Evolutionary conservation across 2,329 filamentous ascomycete species (phyloP).

Genomic region (Fusarium concolor): DNA sequence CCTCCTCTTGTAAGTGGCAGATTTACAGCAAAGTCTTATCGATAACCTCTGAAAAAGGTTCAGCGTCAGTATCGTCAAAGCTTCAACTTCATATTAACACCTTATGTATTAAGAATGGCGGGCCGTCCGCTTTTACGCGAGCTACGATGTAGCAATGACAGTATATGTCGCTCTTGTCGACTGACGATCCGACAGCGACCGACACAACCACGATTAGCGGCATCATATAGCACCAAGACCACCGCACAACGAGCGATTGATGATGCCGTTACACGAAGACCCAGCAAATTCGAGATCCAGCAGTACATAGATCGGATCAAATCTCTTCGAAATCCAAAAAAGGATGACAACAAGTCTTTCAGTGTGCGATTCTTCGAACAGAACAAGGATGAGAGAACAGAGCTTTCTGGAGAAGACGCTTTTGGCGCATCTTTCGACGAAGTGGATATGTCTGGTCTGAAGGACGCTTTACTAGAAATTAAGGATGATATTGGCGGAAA

Average conservation of each 20-base stretch:
- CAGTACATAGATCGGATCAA: constrained; percentile 47
- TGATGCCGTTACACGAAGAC: constrained; percentile 40
- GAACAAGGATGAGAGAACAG: constrained; percentile 51
- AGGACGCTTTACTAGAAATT: constrained; percentile 53
- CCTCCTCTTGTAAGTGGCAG: constrained; percentile 19
- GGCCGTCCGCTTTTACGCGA: constrained; percentile 52
- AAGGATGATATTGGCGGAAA: constrained; percentile 53
- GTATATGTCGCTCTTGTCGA: constrained; percentile 55
- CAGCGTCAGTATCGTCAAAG: constrained; percentile 21
- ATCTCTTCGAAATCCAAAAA: constrained; percentile 39
- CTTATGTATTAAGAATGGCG: constrained; percentile 48
- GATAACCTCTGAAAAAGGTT: constrained; percentile 49
- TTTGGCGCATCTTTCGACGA: constrained; percentile 55
- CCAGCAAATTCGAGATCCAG: constrained; percentile 44
- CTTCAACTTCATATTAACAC: constrained; percentile 9
- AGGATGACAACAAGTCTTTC: constrained; percentile 37
- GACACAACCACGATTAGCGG: constrained; percentile 43
- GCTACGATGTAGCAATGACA: constrained; percentile 50
- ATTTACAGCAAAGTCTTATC: constrained; percentile 45
- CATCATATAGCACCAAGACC: constrained; percentile 50
- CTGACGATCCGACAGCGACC: constrained; percentile 47
- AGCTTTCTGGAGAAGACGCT: constrained; percentile 54
- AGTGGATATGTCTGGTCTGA: constrained; percentile 52
- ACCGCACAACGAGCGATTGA: constrained; percentile 27
- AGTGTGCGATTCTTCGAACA: constrained; percentile 63